Conservation (phyloP, 2,329 filamentous ascomycete species). For the Plenodomus tracheiphilus region DNA sequence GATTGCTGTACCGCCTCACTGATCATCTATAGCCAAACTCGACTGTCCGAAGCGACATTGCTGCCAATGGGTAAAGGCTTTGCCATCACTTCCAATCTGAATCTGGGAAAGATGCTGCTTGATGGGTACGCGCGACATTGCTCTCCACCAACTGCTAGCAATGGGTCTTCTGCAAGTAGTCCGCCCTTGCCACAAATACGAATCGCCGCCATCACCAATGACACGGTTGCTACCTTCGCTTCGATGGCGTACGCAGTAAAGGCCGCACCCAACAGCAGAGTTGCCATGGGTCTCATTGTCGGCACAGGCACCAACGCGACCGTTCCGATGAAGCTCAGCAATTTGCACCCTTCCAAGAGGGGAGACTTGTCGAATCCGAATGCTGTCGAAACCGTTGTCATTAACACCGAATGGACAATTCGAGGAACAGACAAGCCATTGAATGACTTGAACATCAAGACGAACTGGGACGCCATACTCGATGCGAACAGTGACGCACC, state of each 20-base stretch:
- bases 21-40: constrained; percentile 53
- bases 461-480: constrained; percentile 69
- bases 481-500: constrained; percentile 69
- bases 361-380: constrained; percentile 35
- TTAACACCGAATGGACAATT: constrained; percentile 86
- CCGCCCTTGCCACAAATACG: constrained; percentile 63
- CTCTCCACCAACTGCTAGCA: neutral
- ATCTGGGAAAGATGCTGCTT: constrained; percentile 63
- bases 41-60: constrained; percentile 64
- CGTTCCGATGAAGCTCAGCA: constrained; percentile 67
- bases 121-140: constrained; percentile 62
- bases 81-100: constrained; percentile 62
- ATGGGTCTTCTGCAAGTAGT: neutral
- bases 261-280: constrained; percentile 63
- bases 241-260: constrained; percentile 75
- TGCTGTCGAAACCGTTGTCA: constrained; percentile 65
- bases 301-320: constrained; percentile 83
- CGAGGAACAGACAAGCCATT: constrained; percentile 72
- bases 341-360: constrained; percentile 66
- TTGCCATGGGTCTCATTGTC: constrained; percentile 79
- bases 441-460: constrained; percentile 65
- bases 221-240: constrained; percentile 77
- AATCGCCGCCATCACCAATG: constrained; percentile 78
- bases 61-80: constrained; percentile 75
- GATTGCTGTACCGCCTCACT: constrained; percentile 3